Conservation (phyloP, 2,329 filamentous ascomycete species). For the Nigrospora oryzae region DNA sequence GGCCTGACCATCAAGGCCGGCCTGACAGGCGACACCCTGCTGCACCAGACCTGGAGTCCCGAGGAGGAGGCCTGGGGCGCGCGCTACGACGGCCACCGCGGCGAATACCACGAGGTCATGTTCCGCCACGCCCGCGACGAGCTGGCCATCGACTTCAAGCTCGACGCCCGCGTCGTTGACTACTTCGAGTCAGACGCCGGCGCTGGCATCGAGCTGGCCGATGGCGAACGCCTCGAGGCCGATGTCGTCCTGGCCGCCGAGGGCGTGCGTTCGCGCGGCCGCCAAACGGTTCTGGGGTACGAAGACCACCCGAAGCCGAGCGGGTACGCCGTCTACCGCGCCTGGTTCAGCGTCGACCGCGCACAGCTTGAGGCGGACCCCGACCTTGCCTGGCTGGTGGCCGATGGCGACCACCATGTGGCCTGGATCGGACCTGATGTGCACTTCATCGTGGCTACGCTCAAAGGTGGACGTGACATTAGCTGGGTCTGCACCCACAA, state of each 20-base stretch:
- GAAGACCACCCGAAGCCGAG: constrained; percentile 35
- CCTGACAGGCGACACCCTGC: constrained; percentile 36
- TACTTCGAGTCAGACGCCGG: constrained; percentile 34
- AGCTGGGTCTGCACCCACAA: constrained; percentile 46
- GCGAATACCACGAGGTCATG: constrained; percentile 42
- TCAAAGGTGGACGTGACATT: constrained; percentile 43
- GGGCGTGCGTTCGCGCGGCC: constrained; percentile 43
- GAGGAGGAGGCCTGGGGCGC: constrained; percentile 31
- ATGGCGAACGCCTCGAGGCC: constrained; percentile 28
- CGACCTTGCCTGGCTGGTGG: constrained; percentile 33
- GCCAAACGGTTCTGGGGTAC: constrained; percentile 39
- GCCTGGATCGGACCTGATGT: constrained; percentile 45
- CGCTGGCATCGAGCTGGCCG: constrained; percentile 28
- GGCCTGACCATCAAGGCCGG: constrained; percentile 43
- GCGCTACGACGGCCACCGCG: constrained; percentile 44
- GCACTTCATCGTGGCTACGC: constrained; percentile 41
- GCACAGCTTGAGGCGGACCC: constrained; percentile 31
- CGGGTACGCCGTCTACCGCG: constrained; percentile 38
- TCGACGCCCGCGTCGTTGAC: constrained; percentile 32
- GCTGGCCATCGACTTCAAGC: constrained; percentile 39
- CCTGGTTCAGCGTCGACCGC: constrained; percentile 38
- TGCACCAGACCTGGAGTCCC: constrained; percentile 32
- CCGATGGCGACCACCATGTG: constrained; percentile 40
- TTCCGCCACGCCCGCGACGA: constrained; percentile 37
- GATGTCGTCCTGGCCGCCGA: constrained; percentile 47